Percentiles rank a stretch among this genome's conserved stretches.
phyloP scores from a whole-genome alignment of 257 asterid genomes.

The Ophiorrhiza pumila region DNA sequence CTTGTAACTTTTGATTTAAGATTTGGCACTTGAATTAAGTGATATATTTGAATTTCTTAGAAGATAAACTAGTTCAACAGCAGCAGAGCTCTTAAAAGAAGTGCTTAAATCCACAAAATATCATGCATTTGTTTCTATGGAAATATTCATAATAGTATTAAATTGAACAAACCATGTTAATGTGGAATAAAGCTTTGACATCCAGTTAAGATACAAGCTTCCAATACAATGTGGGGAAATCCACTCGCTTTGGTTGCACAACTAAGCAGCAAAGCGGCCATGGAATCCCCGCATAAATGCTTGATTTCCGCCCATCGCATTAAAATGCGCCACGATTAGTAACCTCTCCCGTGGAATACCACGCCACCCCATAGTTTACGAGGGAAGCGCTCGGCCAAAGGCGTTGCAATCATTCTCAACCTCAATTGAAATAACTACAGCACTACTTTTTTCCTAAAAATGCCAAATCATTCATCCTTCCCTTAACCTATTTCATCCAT shows the following conservation, averaged over 20 bases:
- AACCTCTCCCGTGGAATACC: slow-evolving; percentile 82
- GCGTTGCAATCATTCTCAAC: neutral
- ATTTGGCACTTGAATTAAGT: neutral
- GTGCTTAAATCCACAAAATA: neutral
- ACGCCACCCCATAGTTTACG: slow-evolving; percentile 58
- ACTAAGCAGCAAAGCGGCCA: slow-evolving; percentile 13
- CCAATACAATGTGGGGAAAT: slow-evolving; percentile 14
- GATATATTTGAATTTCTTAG: neutral
- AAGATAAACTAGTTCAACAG: neutral
- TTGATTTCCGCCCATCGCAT: slow-evolving; percentile 65
- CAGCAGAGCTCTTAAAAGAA: neutral
- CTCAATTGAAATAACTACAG: neutral
- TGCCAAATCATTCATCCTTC: neutral
- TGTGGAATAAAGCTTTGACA: neutral
- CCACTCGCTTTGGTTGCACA: slow-evolving; percentile 21
- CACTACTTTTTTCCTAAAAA: neutral
- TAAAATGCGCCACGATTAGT: slow-evolving; percentile 59
- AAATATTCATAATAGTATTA: neutral
- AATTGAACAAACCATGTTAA: neutral
- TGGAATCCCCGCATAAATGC: slow-evolving; percentile 10
- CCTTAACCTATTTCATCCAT: neutral
- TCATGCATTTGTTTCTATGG: neutral
- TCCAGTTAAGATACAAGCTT: neutral
- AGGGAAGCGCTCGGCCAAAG: slow-evolving; percentile 39
- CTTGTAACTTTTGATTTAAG: neutral